These are phyloP conservation scores for Colletotrichum higginsianum DNA, from an alignment of 2,329 filamentous ascomycete species.

Conservation along the genomic window DNA sequence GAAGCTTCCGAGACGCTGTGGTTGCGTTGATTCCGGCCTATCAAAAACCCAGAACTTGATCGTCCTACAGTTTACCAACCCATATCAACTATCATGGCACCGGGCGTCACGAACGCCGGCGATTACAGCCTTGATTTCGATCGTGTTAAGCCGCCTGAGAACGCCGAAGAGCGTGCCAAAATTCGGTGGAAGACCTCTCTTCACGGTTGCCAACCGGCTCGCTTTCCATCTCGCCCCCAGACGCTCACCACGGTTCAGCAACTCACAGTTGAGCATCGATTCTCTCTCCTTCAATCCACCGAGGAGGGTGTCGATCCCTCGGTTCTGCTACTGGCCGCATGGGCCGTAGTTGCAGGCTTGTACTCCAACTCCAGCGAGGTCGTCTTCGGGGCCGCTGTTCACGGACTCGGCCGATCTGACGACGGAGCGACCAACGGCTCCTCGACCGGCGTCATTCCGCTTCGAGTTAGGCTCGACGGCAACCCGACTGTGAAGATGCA, in stretches of 20 bases:
- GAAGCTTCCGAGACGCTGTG: not conserved
- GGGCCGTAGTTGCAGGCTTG: no score
- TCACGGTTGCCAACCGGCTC: not conserved
- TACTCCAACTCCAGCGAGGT: no score
- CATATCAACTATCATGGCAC: not conserved
- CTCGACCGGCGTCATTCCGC: not conserved
- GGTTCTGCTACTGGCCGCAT: no score
- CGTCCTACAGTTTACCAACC: not conserved
- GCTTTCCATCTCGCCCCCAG: not conserved
- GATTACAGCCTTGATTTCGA: not conserved
- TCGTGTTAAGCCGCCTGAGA: not conserved
- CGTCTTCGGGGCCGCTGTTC: no score
- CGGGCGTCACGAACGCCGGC: not conserved
- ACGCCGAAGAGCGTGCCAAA: not conserved
- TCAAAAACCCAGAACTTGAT: not conserved
- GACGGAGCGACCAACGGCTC: not conserved
- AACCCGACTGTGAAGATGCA: not conserved
- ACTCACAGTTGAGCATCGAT: no score
- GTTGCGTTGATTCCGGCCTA: not conserved
- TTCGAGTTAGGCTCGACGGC: not conserved
- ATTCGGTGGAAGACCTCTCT: not conserved
- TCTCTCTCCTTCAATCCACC: no score
- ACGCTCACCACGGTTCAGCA: not conserved
- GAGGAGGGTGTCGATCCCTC: no score
- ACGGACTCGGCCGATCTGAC: not conserved